phyloP scores from a whole-genome alignment of 108 stramenopile species.

The Nitzschia putrida region DNA sequence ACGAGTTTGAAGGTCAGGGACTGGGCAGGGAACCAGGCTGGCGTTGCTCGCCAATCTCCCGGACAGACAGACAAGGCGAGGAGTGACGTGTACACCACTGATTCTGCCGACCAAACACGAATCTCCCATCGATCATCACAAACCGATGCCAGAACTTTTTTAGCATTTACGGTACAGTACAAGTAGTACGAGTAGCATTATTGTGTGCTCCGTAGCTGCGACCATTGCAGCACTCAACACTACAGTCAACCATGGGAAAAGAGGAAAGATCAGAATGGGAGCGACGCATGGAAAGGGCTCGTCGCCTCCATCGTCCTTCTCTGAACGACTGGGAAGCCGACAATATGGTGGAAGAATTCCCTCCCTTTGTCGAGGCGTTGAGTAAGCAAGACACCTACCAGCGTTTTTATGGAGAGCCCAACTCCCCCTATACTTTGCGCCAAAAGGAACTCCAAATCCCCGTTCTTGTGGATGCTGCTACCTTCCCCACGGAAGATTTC shows the following conservation, averaged over 20 bases:
- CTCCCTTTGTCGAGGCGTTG: conserved; percentile 46
- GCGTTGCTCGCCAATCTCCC: too few species aligned
- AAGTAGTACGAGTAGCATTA: too few species aligned
- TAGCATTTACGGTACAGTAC: too few species aligned
- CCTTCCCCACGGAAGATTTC: conserved; percentile 54
- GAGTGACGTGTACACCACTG: too few species aligned
- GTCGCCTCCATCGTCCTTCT: conserved; percentile 66
- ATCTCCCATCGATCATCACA: too few species aligned
- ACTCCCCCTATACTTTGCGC: not conserved
- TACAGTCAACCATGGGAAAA: conserved; percentile 2
- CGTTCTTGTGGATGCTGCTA: conserved; percentile 59
- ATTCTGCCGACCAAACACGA: too few species aligned
- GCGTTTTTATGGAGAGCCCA: conserved; percentile 21
- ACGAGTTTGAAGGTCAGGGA: too few species aligned
- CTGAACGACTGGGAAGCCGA: conserved; percentile 79
- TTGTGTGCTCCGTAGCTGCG: too few species aligned
- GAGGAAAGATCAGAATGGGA: conserved; percentile 50
- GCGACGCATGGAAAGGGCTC: conserved; percentile 55
- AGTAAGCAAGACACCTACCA: conserved; percentile 25
- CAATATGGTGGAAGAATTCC: conserved; percentile 60
- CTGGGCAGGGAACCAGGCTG: too few species aligned
- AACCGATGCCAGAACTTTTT: too few species aligned
- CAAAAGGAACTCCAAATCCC: conserved; percentile 36
- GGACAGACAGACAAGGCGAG: too few species aligned
- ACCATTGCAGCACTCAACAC: not conserved